Base-by-base conservation (phyloP, 306 rosid species). In the Quercus dentata region DNA sequence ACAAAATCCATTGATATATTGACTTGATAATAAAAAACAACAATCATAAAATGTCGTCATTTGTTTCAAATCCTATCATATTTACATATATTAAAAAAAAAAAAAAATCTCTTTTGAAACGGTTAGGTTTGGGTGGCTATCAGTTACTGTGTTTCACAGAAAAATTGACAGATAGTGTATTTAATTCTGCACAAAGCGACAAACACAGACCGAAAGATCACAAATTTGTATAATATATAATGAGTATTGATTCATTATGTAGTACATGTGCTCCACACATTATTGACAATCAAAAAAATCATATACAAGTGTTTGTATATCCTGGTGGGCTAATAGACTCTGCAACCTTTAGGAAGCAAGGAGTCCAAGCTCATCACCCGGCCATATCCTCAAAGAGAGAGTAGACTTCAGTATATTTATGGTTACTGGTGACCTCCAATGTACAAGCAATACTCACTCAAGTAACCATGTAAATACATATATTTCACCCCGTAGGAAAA, bases 371-470 rank as follows among this genome's bases (percentile, higher is more conserved):
- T 46, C 64, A 73, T 59, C 75, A 69, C 59, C 65, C 51, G 44
- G 56, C 75, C 28, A n/a, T 72, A 63, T 76, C 41, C 56, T 56
- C 79, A 71, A 71, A 76, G 64, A 76, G 64, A 76, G 65, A 74
- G 58, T 65, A 51, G 41, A 73, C 62, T 75, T 63, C 7, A 46
- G 61, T 83, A 75, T 75, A 74, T 44, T 71, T 79, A 80, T 88
- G 85, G 92, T 81, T 78, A 91, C 94, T 89, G 98, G 97, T 88
- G 88, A 91, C 86, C 84, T 84, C 71, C 75, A 79, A 70, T 88
- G 81, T 88, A 87, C 91, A 88, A 83, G 76, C 80, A 79, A 75
- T 84, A 79, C 92, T 92, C 97, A 88, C 97, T 88, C 97, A 85
- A 88, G 90, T 85, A 85, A 92, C 88, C 90, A 76, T 56, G 59